A percentile compares a stretch with the other conserved stretches of the same genome.
Evolutionary conservation across 75 land plant species (phyloP).

Genomic region (Cunninghamia lanceolata): DNA sequence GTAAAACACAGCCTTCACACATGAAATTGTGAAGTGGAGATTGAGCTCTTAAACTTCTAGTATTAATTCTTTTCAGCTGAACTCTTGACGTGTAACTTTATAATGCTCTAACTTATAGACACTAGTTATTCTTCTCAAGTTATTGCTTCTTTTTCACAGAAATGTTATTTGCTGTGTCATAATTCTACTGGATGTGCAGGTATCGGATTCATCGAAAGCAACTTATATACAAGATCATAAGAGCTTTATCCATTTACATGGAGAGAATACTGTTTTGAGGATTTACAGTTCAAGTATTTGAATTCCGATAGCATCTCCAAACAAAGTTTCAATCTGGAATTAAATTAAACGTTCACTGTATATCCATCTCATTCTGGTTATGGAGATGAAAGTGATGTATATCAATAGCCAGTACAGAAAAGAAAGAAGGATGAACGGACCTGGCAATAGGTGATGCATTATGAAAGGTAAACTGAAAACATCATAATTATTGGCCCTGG

Average conservation of each 20-base stretch:
- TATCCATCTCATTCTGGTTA: not conserved
- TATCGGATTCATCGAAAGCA: conserved; percentile 65
- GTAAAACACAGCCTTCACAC: not conserved
- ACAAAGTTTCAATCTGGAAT: not conserved
- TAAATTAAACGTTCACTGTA: not conserved
- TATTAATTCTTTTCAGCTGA: conserved; percentile 6
- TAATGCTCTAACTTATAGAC: not conserved
- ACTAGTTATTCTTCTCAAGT: not conserved
- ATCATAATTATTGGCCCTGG: not conserved
- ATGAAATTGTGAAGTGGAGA: not conserved
- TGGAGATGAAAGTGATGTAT: not conserved
- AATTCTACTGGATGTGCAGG: conserved; percentile 30
- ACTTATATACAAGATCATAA: conserved; percentile 52
- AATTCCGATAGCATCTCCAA: not conserved
- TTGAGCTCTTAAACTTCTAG: not conserved
- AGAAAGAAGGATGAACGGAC: not conserved
- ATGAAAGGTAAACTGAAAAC: not conserved
- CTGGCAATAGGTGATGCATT: not conserved
- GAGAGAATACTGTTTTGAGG: conserved; percentile 53
- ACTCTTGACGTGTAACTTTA: not conserved
- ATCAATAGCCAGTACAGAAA: not conserved
- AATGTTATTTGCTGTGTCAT: not conserved
- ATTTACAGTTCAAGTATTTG: not conserved
- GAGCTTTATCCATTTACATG: conserved; percentile 60
- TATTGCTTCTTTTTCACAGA: not conserved